Percentiles rank a stretch among this genome's conserved stretches.
Evolutionary conservation across 1,139 yeast genomes (phyloP).

Genomic region (Blastobotrys arbuscula): DNA sequence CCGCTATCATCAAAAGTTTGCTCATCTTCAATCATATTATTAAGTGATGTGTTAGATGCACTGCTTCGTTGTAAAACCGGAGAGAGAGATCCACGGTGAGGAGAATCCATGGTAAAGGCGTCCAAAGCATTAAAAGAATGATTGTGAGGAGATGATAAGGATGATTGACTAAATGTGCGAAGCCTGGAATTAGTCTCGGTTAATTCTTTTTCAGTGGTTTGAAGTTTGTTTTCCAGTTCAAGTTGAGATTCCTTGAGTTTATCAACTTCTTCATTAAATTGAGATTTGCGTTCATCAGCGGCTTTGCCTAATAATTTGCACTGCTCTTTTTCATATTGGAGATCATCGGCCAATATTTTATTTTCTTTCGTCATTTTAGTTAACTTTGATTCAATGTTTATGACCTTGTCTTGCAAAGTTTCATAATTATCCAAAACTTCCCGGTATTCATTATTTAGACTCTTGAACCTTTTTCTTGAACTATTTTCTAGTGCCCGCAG

Average conservation of each 20-base stretch:
- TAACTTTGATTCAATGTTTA: constrained; percentile 28
- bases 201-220: neutral
- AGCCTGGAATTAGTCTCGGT: neutral
- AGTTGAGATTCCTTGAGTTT: constrained; percentile 15
- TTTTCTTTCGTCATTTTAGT: constrained; percentile 19
- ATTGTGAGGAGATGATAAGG: no score
- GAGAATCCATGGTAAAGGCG: neutral
- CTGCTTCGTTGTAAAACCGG: neutral
- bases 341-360: neutral
- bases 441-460: constrained; percentile 21
- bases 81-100: no score
- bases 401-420: constrained; percentile 28
- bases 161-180: neutral
- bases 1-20: neutral
- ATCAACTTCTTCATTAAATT: constrained; percentile 13
- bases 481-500: constrained; percentile 23
- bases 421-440: constrained; percentile 22
- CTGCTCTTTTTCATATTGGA: constrained; percentile 14
- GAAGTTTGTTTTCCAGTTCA: constrained; percentile 2
- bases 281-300: neutral
- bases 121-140: neutral
- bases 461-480: constrained; percentile 24
- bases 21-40: neutral
- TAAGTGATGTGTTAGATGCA: neutral
- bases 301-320: neutral